These are phyloP conservation scores for Penicillium sp. DNA, from an alignment of 2,329 filamentous ascomycete species.

Conservation along the genomic window DNA sequence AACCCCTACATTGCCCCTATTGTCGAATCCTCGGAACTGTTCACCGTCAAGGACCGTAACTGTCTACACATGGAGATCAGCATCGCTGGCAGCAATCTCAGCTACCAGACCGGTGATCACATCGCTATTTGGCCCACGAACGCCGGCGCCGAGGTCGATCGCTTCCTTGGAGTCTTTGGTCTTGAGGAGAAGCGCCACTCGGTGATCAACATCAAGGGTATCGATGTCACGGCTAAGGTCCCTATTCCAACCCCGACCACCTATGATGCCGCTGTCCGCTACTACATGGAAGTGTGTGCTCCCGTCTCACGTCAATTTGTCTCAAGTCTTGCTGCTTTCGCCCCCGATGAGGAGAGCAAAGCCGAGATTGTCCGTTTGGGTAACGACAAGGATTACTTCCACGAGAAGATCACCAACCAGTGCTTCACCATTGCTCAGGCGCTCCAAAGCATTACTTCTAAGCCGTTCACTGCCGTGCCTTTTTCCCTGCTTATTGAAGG, in stretches of 20 bases:
- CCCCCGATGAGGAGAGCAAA: conserved; percentile 75
- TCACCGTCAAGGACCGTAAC: conserved; percentile 80
- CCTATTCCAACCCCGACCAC: conserved; percentile 96
- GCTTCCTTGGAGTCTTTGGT: conserved; percentile 71
- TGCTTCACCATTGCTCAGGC: conserved; percentile 85
- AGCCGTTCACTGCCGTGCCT: conserved; percentile 74
- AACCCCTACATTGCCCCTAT: conserved; percentile 96
- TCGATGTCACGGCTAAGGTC: conserved; percentile 92
- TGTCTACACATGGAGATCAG: conserved; percentile 95
- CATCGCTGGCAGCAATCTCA: conserved; percentile 76
- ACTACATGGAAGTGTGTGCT: conserved; percentile 93
- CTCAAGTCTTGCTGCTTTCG: conserved; percentile 75
- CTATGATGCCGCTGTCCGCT: conserved; percentile 83
- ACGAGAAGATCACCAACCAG: conserved; percentile 68
- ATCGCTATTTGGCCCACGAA: conserved; percentile 97
- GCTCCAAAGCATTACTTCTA: conserved; percentile 62
- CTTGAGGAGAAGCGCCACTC: conserved; percentile 66
- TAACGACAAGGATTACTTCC: conserved; percentile 90
- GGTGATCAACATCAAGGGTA: conserved; percentile 79
- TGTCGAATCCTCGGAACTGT: conserved; percentile 79
- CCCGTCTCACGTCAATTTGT: conserved; percentile 94
- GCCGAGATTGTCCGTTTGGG: conserved; percentile 81
- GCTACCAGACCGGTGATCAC: conserved; percentile 94
- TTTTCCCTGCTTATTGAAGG: conserved; percentile 94
- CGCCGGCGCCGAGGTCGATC: conserved; percentile 80